Evolutionary conservation across 2,329 filamentous ascomycete species (phyloP), one percentile per base, ranked within the genome.

Genomic region (Cytospora leucostoma): DNA sequence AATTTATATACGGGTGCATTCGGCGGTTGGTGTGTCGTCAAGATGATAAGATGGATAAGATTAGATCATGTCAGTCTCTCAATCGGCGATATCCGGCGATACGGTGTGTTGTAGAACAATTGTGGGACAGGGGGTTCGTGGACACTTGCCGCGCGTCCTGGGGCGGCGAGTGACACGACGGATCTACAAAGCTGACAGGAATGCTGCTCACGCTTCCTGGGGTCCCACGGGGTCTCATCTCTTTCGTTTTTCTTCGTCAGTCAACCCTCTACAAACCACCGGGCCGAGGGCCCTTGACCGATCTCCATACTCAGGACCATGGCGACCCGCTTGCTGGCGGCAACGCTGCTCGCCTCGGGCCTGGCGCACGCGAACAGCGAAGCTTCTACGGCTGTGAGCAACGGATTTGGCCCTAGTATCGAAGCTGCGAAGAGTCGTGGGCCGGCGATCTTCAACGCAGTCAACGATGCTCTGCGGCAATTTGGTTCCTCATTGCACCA

Each of bases 401-500:
- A 58, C 61, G 69, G 68, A 27, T 74, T 78, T 44, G 64, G 69
- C 1, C 79, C 80, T 17, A 77, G 71, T 55, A 66, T 73, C 52
- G 74, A 76, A 0, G 73, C 72, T 59, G 78, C 80, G 13, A 73
- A 71, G 17, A 69, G 73, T 44, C 88, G 90, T 72, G 85, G 84
- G 8, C 82, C 85, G 67, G 81, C 84, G 65, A 84, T 92, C 62
- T 92, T 92, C 81, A 92, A 92, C 70, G 82, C 88, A 17, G 78
- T 92, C 19, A 86, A 92, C 67, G 86, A 86, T 11, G 88, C 88
- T 0, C 86, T 90, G 78, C 82, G 90, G 40, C 88, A 92, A 77
- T 93, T 88, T 84, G 89, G 88, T 1, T 90, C 88, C 0, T 87
- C 88, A 0, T 71, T 91, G 3, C 82, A 90, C 64, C 90, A 93